Evolutionary conservation across 192 early-diverging fungal genomes (phyloP), one percentile per base, ranked within the genome.

Genomic region (Rhizoclosmatium sp.): DNA sequence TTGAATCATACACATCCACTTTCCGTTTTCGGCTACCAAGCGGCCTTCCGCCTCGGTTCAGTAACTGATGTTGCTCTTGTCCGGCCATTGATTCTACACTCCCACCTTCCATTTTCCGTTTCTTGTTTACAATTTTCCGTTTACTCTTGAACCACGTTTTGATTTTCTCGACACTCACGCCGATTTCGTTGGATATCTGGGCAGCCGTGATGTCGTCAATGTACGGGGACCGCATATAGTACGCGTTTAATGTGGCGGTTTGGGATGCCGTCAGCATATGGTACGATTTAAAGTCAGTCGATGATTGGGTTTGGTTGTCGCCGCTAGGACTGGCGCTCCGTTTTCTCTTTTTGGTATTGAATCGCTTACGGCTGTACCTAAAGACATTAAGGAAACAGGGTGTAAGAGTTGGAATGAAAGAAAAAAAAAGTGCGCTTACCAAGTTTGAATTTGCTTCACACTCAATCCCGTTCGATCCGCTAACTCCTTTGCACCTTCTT

Each of bases 361-460:
- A 68, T 41, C 65, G 65, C 40, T 68, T 68, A 9, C 65, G 65
- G 65, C 65, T 68, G 46, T 45, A 68, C 65, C 65, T 68, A 42
- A 19, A 54, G 5, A 7, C 51, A 16, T 16, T 12, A 0, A 54
- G 51, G 31, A 31, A 31, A 31, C 0, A 31, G 31, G 31, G 31
- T 31, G 31, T 31, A 31, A 31, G 31, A 31, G 31, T 31, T 54
- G 51, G 16, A 54, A 16, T 54, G 16, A 0, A 54, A 54, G 16
- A 54, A 54, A 54, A 54, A 54, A 54, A 54, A 54, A 68, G 10
- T 40, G 39, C 4, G 44, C 42, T 5, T 44, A 68, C 65, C 65
- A 68, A 16, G 65, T 68, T 21, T 68, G 65, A 68, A 68, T 68
- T 21, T 68, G 65, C 65, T 68, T 68, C 40, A 68, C 65, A 47